phyloP scores from a whole-genome alignment of 169 alveolate genomes.

The Eimeria maxima region DNA sequence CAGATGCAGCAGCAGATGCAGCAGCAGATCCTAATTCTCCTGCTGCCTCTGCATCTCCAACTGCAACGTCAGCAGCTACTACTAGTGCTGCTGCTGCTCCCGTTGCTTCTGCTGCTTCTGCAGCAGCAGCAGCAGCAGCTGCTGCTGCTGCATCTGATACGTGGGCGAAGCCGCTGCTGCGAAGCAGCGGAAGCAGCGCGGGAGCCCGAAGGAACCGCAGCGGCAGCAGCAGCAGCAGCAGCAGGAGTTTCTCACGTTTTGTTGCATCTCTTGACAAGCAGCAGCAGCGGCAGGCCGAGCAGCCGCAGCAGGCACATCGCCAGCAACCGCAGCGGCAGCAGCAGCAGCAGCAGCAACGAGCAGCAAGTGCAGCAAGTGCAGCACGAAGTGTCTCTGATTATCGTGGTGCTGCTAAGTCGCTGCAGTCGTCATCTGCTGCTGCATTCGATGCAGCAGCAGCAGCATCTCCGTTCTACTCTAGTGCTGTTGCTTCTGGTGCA shows the following conservation, averaged over 20 bases:
- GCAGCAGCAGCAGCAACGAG: background rate
- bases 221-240: slow-evolving; percentile 32
- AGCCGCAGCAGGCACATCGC: background rate
- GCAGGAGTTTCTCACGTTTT: slow-evolving; percentile 5
- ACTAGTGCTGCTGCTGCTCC: too few species aligned
- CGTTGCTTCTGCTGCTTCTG: too few species aligned
- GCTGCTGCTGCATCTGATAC: too few species aligned
- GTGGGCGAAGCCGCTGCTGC: too few species aligned
- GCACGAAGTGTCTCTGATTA: too few species aligned
- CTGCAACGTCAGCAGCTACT: too few species aligned
- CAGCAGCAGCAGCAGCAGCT: too few species aligned
- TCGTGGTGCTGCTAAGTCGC: background rate
- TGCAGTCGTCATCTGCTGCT: background rate
- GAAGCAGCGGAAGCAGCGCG: too few species aligned
- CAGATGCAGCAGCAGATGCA: too few species aligned
- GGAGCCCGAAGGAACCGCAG: background rate
- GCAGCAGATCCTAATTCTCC: too few species aligned
- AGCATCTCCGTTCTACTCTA: background rate
- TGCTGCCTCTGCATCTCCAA: too few species aligned
- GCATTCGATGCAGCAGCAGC: background rate
- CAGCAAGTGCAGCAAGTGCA: too few species aligned
- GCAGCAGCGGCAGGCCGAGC: background rate
- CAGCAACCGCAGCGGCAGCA: slow-evolving; percentile 29
- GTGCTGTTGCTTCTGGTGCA: background rate
- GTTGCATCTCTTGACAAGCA: background rate